Conservation (phyloP, 352 stramenopile species). For the Phytophthora hybrid region DNA sequence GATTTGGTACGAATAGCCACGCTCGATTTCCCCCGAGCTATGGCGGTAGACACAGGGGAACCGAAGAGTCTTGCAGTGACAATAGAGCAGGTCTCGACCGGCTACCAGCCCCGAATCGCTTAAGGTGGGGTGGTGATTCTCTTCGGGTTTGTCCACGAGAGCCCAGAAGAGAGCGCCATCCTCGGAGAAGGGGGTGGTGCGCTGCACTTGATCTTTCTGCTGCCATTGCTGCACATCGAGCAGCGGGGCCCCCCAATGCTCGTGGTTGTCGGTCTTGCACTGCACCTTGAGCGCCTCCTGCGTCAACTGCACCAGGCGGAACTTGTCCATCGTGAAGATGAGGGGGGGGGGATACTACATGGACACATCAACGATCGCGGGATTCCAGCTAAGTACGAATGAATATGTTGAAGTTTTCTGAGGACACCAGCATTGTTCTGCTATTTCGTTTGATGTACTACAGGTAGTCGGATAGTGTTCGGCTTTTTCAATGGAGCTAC, state of each 20-base stretch:
- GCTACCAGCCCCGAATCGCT: conserved; percentile 34
- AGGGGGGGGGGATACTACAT: background rate
- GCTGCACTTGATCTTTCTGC: conserved; percentile 52
- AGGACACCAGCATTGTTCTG: background rate
- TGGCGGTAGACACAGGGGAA: conserved; percentile 55
- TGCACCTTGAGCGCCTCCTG: conserved; percentile 63
- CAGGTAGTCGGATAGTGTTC: background rate
- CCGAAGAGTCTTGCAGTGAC: conserved; percentile 60
- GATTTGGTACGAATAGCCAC: conserved; percentile 59
- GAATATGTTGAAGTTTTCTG: background rate
- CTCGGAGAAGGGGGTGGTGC: conserved; percentile 50
- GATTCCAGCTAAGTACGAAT: conserved; percentile 12
- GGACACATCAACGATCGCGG: conserved; percentile 2
- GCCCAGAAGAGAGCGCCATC: conserved; percentile 64
- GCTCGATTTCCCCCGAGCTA: conserved; percentile 36
- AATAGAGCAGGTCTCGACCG: conserved; percentile 42
- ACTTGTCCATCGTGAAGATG: conserved; percentile 28
- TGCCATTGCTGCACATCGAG: conserved; percentile 56
- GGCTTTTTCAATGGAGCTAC: background rate
- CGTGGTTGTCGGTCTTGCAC: conserved; percentile 65
- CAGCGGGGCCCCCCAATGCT: conserved; percentile 50
- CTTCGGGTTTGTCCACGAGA: conserved; percentile 46
- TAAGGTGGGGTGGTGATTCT: conserved; percentile 10
- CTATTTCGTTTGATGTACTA: background rate
- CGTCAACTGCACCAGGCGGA: conserved; percentile 60